These are phyloP conservation scores for Globisporangium nagaii DNA, from an alignment of 352 stramenopile species.

Conservation along the genomic window DNA sequence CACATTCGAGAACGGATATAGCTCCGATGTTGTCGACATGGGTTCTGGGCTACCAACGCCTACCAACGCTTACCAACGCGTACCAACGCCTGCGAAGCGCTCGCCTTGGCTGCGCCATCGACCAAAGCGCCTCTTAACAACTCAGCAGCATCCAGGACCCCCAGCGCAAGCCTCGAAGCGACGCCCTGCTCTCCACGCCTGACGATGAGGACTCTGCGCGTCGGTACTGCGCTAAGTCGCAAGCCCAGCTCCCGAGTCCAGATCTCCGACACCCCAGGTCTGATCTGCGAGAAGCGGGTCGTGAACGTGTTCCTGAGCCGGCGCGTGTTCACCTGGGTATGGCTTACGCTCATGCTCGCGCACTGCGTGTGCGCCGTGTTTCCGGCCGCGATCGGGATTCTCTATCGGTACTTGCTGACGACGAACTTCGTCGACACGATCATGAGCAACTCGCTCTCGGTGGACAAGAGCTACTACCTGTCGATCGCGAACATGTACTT, in stretches of 20 bases:
- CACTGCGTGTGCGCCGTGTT: neutral
- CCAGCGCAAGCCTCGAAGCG: neutral
- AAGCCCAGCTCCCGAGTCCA: neutral
- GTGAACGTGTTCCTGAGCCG: neutral
- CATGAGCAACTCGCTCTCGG: neutral
- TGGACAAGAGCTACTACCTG: constrained; percentile 1
- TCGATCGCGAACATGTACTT: constrained; percentile 3
- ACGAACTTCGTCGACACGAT: constrained; percentile 1
- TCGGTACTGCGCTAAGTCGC: neutral
- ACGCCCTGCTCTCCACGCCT: neutral
- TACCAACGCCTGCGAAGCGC: too few species aligned
- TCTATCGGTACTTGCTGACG: constrained; percentile 6
- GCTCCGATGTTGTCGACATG: too few species aligned
- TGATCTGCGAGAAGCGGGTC: neutral
- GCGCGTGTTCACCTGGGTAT: neutral
- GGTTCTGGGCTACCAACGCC: too few species aligned
- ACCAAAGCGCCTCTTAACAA: neutral
- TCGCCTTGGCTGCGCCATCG: too few species aligned
- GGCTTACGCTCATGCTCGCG: neutral
- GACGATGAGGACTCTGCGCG: neutral
- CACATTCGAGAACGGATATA: too few species aligned
- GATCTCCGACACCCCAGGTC: neutral
- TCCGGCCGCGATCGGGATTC: neutral
- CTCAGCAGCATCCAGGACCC: neutral
- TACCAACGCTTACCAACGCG: too few species aligned